phyloP scores from a whole-genome alignment of 1,284 basidiomycete genomes.

The Papiliotrema laurentii region DNA sequence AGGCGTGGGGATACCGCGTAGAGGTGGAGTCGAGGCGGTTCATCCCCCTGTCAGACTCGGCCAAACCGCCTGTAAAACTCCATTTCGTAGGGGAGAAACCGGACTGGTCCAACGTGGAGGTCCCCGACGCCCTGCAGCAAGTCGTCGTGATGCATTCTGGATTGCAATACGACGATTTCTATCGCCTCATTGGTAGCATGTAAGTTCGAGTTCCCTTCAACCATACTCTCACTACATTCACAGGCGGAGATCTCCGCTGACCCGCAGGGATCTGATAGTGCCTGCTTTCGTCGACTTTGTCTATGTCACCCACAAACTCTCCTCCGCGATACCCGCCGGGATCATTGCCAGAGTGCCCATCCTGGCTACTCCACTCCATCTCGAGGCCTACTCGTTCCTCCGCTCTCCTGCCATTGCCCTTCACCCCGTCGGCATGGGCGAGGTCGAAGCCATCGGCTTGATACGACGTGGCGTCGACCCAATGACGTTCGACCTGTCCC shows the following conservation, averaged over 20 bases:
- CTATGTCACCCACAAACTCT: conserved; percentile 11
- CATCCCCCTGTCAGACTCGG: conserved; percentile 1
- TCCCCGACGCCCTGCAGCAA: conserved; percentile 6
- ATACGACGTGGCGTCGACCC: conserved; percentile 8
- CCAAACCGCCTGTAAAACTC: conserved; percentile 7
- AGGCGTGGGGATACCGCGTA: conserved; percentile 7
- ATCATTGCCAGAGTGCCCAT: conserved; percentile 9
- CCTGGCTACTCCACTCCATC: conserved; percentile 6
- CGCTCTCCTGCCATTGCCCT: conserved; percentile 8
- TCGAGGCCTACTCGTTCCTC: conserved; percentile 10
- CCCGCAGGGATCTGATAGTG: conserved; percentile 11
- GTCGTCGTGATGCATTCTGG: conserved; percentile 8
- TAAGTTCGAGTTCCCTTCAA: background rate
- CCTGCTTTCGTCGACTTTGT: conserved; percentile 11
- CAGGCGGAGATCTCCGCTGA: too few species aligned
- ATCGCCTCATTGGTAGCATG: conserved; percentile 9
- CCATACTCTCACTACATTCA: background rate
- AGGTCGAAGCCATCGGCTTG: conserved; percentile 9
- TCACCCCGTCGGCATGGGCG: conserved; percentile 4
- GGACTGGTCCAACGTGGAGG: conserved; percentile 2
- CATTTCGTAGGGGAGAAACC: conserved; percentile 9
- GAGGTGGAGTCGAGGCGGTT: background rate
- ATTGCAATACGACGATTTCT: conserved; percentile 10
- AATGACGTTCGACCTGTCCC: background rate
- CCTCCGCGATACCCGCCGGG: conserved; percentile 11